Percentiles rank a stretch among this genome's conserved stretches.
Evolutionary conservation across 306 rosid genomes (phyloP).

Genomic region (Citrullus amarus): DNA sequence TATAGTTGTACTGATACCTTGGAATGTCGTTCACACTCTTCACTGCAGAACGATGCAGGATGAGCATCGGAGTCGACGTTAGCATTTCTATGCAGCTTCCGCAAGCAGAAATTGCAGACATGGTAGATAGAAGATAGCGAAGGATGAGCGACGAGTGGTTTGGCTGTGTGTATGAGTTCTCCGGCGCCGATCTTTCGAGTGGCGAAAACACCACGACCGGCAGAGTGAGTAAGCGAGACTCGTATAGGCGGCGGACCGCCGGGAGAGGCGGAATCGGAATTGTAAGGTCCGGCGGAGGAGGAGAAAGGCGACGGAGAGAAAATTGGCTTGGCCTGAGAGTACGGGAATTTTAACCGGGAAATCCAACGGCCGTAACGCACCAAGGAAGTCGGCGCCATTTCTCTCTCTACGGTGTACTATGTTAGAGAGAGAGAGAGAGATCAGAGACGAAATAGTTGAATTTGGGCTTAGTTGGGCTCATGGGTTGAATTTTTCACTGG

Average conservation of each 20-base stretch:
- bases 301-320: conserved; percentile 11
- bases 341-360: conserved; percentile 17
- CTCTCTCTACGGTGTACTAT: neutral
- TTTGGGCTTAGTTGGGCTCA: neutral
- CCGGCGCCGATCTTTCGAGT: conserved; percentile 58
- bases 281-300: conserved; percentile 9
- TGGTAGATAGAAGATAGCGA: conserved; percentile 25
- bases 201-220: conserved; percentile 78
- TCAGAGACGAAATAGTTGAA: neutral
- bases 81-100: conserved; percentile 15
- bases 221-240: conserved; percentile 49
- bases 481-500: neutral
- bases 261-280: conserved; percentile 15
- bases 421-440: neutral
- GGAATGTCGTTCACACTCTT: conserved; percentile 33
- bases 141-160: conserved; percentile 60
- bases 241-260: conserved; percentile 59
- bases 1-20: conserved; percentile 20
- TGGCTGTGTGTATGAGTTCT: conserved; percentile 67
- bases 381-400: conserved; percentile 21
- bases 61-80: neutral
- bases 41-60: conserved; percentile 34
- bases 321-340: neutral
- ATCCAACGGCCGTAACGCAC: conserved; percentile 23
- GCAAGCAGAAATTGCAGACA: conserved; percentile 64